Evolutionary conservation across 2,329 filamentous ascomycete genomes (phyloP).

Genomic region (Chalaropsis ovoidea): DNA sequence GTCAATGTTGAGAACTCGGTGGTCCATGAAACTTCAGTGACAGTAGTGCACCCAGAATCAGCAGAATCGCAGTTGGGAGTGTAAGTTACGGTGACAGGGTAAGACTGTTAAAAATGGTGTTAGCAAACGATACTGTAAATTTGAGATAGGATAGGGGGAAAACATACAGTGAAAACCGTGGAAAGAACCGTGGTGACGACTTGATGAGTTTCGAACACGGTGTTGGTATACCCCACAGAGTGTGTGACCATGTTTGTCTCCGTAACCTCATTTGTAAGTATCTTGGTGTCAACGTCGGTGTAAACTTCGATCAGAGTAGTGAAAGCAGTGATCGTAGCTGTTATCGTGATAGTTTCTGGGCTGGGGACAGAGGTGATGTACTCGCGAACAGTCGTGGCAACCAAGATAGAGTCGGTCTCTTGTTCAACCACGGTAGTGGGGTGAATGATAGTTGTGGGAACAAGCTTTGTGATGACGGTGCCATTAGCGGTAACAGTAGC

Average conservation of each 20-base stretch:
- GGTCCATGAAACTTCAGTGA: slow-evolving; percentile 20
- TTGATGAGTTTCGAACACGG: slow-evolving; percentile 25
- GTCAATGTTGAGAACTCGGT: slow-evolving; percentile 28
- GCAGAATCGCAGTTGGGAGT: slow-evolving; percentile 11
- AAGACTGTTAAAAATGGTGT: slow-evolving; percentile 26
- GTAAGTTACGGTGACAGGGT: slow-evolving; percentile 28
- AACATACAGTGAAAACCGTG: slow-evolving; percentile 25
- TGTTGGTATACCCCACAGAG: slow-evolving; percentile 17
- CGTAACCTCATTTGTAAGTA: background rate
- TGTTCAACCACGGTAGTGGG: slow-evolving; percentile 24
- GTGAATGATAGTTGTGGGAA: slow-evolving; percentile 15
- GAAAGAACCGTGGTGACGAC: slow-evolving; percentile 26
- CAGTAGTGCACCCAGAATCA: slow-evolving; percentile 18
- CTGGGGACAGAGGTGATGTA: background rate
- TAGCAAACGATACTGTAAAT: slow-evolving; percentile 6
- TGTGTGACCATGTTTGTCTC: slow-evolving; percentile 18
- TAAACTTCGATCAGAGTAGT: slow-evolving; percentile 21
- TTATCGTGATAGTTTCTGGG: slow-evolving; percentile 21
- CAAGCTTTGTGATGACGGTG: background rate
- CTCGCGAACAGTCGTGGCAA: background rate
- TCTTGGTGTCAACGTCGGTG: slow-evolving; percentile 16
- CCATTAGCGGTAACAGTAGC: slow-evolving; percentile 15
- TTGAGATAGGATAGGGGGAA: background rate
- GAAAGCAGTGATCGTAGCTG: slow-evolving; percentile 26
- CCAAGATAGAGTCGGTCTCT: slow-evolving; percentile 1